Percentiles rank a stretch among this genome's conserved stretches.
phyloP scores from a whole-genome alignment of 1,284 basidiomycete species.

The Boletus subluridellus region DNA sequence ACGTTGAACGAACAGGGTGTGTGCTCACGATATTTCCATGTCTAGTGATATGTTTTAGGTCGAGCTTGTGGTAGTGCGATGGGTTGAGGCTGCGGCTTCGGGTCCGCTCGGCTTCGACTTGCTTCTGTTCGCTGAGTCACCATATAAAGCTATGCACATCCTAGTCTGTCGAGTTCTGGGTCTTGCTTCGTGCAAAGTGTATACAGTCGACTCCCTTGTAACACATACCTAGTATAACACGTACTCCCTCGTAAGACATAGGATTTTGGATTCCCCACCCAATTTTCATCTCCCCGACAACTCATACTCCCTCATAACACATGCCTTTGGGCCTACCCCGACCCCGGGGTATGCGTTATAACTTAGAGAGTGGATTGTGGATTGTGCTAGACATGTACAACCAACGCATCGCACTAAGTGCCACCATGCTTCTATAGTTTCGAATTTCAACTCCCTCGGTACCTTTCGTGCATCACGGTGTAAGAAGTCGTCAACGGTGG shows the following conservation, averaged over 20 bases:
- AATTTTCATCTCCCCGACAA: no score
- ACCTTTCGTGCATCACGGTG: not conserved
- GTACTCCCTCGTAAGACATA: no score
- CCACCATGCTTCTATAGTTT: not conserved
- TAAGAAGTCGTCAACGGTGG: not conserved
- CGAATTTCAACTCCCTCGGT: not conserved
- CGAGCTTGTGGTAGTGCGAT: not conserved
- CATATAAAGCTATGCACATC: not conserved
- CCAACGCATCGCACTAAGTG: not conserved
- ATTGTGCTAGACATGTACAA: not conserved
- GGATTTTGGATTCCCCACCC: no score
- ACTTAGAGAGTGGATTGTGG: no score
- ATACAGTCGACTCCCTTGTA: no score
- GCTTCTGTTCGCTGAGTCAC: not conserved
- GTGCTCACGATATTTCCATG: conserved; percentile 32
- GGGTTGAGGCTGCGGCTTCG: no score
- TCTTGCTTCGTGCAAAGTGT: not conserved
- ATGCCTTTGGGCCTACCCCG: no score
- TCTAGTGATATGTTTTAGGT: not conserved
- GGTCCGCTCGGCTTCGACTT: no score
- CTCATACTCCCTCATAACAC: no score
- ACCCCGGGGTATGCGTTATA: no score
- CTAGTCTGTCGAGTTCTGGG: no score
- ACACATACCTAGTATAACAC: no score
- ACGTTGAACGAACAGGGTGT: not conserved